Evolutionary conservation across 1,139 yeast species (phyloP).

Genomic region (Hyphopichia pseudoburtonii): DNA sequence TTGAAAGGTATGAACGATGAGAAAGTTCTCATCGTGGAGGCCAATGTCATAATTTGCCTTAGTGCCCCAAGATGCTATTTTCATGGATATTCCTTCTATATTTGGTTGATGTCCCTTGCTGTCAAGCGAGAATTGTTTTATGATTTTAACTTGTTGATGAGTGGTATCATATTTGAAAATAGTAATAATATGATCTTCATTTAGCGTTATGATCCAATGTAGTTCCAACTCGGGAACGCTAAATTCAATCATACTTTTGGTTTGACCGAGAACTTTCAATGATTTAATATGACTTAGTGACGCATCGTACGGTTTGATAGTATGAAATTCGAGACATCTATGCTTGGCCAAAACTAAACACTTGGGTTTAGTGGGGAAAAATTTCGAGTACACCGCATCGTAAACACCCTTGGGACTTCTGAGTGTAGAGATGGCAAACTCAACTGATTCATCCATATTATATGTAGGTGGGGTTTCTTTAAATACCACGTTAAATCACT

Average conservation of each 20-base stretch:
- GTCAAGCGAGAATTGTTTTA: neutral
- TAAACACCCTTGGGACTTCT: neutral
- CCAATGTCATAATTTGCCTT: neutral
- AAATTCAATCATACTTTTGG: neutral
- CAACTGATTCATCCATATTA: neutral
- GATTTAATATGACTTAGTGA: neutral
- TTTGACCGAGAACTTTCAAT: neutral
- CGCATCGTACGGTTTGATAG: neutral
- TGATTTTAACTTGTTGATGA: neutral
- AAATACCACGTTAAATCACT: too few species aligned
- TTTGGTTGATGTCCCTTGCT: neutral
- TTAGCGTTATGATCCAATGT: neutral
- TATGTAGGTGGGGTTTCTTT: too few species aligned
- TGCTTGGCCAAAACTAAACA: conserved; percentile 1
- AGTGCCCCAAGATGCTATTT: neutral
- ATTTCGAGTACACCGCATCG: neutral
- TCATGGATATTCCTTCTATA: neutral
- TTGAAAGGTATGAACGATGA: conserved; percentile 2
- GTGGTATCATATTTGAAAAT: neutral
- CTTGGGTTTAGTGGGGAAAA: neutral
- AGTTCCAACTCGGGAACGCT: neutral
- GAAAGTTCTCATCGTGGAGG: too few species aligned
- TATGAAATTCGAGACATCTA: neutral
- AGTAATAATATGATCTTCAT: neutral
- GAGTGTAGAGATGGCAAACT: neutral